Evolutionary conservation across 1,284 basidiomycete genomes (phyloP), one percentile per base, ranked within the genome.

Genomic region (Puccinia horiana): DNA sequence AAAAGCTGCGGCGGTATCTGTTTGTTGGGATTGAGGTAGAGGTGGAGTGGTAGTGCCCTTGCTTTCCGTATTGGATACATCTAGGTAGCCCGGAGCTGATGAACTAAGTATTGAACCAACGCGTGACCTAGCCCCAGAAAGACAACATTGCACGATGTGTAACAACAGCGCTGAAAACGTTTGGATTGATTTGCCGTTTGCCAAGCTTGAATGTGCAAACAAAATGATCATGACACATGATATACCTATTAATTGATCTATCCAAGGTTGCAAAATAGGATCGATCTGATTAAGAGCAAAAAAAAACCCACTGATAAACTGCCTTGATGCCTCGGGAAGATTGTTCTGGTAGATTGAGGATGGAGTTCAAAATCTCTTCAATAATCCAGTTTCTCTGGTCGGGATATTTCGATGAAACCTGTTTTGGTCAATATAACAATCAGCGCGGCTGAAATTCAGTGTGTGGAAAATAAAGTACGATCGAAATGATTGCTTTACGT

Each of bases 311-410:
- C 76, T 77, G 44, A 44, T 77, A 77, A 52, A 63, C 76, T 52
- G 61, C 61, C 26, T 77, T 77, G 42, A 40, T 76, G 44, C 58
- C 42, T 18, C 83, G 82, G 70, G 83, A 83, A 65, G 86, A 85
- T 83, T 85, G 84, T 75, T 87, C 86, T 8, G 86, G 85, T 6
- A 87, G 82, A 52, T 85, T 85, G 54, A 84, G 84, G 23, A 87
- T 81, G 5, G 84, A 85, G 26, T 84, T 84, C 32, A 87, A 85
- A 40, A 87, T 84, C 82, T 86, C 86, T 58, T 86, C 85, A 54
- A 87, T 83, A 72, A 87, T 86, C 86, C 85, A 87, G 16, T 83
- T 74, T 6, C 85, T 85, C 81, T 87, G 86, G 16, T 84, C 84
- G 0, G 85, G 82, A 18, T 85, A 83, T 54, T 83, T 84, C 14